phyloP scores from a whole-genome alignment of 345 rosid species.

The Eucalyptus albens region DNA sequence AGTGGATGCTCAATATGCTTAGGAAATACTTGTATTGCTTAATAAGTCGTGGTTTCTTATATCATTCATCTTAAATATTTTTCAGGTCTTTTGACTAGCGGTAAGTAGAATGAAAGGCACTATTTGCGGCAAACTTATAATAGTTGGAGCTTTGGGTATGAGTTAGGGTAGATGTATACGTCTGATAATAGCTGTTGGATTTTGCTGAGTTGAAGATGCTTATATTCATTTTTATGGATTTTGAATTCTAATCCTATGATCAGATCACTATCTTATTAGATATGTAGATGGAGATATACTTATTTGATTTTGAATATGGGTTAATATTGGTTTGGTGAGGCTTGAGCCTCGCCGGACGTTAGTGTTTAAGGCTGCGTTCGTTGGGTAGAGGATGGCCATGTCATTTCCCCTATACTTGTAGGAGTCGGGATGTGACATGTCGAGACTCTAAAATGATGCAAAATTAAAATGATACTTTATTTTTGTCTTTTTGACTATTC shows the following conservation, averaged over 20 bases:
- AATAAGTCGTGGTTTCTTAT: background rate
- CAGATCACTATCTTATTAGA: background rate
- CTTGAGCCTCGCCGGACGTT: too few species aligned
- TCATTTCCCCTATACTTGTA: background rate
- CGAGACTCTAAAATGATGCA: background rate
- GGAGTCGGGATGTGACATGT: background rate
- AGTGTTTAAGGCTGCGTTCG: fast-evolving
- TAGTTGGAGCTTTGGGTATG: background rate
- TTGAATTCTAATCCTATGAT: background rate
- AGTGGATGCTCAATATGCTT: background rate
- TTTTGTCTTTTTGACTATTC: background rate
- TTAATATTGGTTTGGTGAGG: background rate
- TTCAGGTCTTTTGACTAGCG: fast-evolving
- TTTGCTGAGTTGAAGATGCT: background rate
- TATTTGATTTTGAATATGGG: background rate
- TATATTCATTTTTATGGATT: background rate
- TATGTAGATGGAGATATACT: background rate
- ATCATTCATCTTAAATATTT: background rate
- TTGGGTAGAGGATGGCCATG: background rate
- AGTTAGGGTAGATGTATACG: background rate
- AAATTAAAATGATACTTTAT: background rate
- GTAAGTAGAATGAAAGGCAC: background rate
- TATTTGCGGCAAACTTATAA: background rate
- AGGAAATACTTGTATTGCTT: background rate
- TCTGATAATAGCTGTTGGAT: background rate